Base-by-base conservation (phyloP, 257 asterid genomes). In the Nicotiana obtusifolia region DNA sequence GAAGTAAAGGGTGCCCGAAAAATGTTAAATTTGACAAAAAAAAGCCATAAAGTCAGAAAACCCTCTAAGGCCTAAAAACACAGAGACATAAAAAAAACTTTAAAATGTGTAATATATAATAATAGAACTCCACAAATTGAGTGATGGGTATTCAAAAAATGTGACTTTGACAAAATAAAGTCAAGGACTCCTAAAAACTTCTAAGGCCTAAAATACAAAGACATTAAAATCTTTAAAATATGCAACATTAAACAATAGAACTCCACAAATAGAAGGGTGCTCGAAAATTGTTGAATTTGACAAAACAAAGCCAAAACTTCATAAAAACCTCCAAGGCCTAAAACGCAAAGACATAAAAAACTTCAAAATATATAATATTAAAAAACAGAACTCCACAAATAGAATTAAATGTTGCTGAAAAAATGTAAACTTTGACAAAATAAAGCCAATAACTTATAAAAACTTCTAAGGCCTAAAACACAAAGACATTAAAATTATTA, bases 131-230 rank as follows among this genome's bases (percentile, higher is more conserved):
- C 13, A 59, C 22, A 59, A 78, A 78, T 2, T 5, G 4, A 49
- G 77, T n/a, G 75, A 85, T 64, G 47, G 84, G 77, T 80, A 53
- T 13, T 26, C 37, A 3, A 19, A 37, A 61, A 85, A 80, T 33
- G 33, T 22, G 4, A 71, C 2, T 64, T 75, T 57, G 60, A 14
- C 64, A 59, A n/a, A 64, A 62, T 17, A 73, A 80, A 56, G 22
- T 17, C 52, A 76, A 53, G 54, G 14, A 20, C 19, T 64, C 41
- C 5, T 1, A 24, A 61, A 60, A 62, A 5, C 19, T 16, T 24
- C n/a, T 2, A 62, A 62, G 15, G 6, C 68, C 35, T 62, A 62
- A 62, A 62, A 62, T 37, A 24, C 37, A 26, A 26, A 62, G 1
- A 5, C 56, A 2, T 20, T n/a, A 37, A n/a, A 69, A n/a, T 69